A percentile compares a stretch with the other conserved stretches of the same genome.
Evolutionary conservation across 164 flowering plant genomes (phyloP).

Genomic region (Taxillus chinensis): DNA sequence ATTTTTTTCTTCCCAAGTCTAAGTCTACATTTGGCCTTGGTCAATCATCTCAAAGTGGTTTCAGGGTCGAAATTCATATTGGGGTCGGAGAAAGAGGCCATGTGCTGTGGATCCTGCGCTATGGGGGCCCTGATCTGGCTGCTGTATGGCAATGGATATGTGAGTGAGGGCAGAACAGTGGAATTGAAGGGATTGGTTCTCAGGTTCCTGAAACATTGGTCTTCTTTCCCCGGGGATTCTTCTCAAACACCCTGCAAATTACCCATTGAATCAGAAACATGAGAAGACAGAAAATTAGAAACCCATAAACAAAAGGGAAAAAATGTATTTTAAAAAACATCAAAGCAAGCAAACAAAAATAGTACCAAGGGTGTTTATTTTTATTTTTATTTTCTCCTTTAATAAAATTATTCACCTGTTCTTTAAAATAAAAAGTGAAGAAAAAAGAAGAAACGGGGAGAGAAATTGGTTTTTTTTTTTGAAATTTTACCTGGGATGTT

Average conservation of each 20-base stretch:
- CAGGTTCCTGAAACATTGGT: conserved; percentile 36
- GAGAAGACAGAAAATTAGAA: neutral
- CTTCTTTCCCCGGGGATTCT: conserved; percentile 76
- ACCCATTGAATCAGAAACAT: conserved; percentile 88
- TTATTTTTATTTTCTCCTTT: too few species aligned
- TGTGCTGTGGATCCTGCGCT: conserved; percentile 4
- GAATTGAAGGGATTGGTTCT: conserved; percentile 17
- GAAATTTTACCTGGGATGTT: conserved; percentile 42
- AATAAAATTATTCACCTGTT: too few species aligned
- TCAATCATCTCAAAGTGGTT: conserved; percentile 10
- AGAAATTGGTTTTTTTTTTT: neutral
- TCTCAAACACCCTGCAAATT: conserved; percentile 80
- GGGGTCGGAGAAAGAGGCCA: conserved; percentile 79
- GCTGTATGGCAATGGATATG: conserved; percentile 43
- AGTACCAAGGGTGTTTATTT: too few species aligned
- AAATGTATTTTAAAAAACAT: too few species aligned
- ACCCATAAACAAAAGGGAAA: neutral
- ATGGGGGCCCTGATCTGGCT: neutral
- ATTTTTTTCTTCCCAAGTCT: too few species aligned
- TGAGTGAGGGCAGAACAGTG: conserved; percentile 53
- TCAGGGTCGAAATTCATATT: conserved; percentile 14
- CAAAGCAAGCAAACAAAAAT: too few species aligned
- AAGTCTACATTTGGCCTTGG: neutral
- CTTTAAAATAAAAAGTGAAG: neutral
- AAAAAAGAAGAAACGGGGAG: conserved; percentile 6